Evolutionary conservation across 139 green algal species (phyloP), one percentile per base, ranked within the genome.

Genomic region (Micractinium sp.): DNA sequence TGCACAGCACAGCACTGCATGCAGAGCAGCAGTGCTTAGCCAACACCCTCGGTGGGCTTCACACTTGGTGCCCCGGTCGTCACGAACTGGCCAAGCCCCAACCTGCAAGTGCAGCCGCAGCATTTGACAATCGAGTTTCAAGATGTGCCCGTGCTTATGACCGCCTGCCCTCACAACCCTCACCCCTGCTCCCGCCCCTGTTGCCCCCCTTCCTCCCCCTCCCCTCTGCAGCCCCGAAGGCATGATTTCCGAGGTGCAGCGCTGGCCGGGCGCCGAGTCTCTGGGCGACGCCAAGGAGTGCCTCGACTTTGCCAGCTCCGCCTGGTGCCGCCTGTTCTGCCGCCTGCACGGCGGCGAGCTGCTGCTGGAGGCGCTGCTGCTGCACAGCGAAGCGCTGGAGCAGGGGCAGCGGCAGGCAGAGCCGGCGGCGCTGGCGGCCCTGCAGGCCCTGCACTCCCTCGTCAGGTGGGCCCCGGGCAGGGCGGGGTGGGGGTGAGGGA

Each of bases 401-500:
- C 82, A 89, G 41, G 91, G 86, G 25, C 29, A 56, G 36, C 47
- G 15, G 19, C 74, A 89, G 81, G 91, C 91, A 0, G 76, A 83
- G 60, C 85, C 88, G 23, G 86, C 91, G 15, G 53, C 87, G 35
- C 82, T 90, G 74, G 89, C 82, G 0, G 83, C 82, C 16, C 91
- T 93, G 86, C 87, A 93, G 79, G 90, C 87, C 25, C 60, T 93
- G 84, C 90, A 90, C 81, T 85, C 90, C 29, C 90, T 93, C 9
- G 89, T 89, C 47, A 93, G 90, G 82, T 86, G 82, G 25, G 82
- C 47, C 31, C 14, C 3, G n/a, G n/a, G n/a, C n/a, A n/a, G n/a
- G n/a, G n/a, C n/a, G n/a, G n/a, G n/a, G n/a, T n/a, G n/a, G 15
- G 25, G 69, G 27, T 38, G 25, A 12, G 19, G 69, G 69, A 35